Percentiles rank a stretch among this genome's conserved stretches.
phyloP scores from a whole-genome alignment of 495 filamentous ascomycete species.

The Aspergillus panamensis region DNA sequence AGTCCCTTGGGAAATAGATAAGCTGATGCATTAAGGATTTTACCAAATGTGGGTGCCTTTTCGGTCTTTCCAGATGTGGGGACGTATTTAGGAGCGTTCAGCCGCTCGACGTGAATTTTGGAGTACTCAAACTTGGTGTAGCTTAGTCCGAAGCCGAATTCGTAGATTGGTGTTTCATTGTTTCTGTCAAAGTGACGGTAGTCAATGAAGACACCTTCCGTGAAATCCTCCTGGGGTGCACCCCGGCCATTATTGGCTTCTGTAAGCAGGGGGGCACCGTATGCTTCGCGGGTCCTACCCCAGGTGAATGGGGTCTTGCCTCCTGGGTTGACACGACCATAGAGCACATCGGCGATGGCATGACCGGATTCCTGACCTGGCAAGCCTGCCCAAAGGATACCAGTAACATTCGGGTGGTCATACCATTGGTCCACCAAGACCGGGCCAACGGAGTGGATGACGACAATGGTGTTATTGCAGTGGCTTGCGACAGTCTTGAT shows the following conservation, averaged over 20 bases:
- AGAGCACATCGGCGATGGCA: conserved; percentile 86
- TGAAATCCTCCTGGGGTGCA: conserved; percentile 77
- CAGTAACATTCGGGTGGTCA: conserved; percentile 86
- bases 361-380: conserved; percentile 92
- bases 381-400: conserved; percentile 89
- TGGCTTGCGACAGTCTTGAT: conserved; percentile 70
- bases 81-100: conserved; percentile 54
- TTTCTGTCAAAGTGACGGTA: conserved; percentile 85
- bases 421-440: conserved; percentile 76
- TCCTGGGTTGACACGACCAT: conserved; percentile 81
- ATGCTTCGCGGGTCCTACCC: conserved; percentile 68
- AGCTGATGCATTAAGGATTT: conserved; percentile 59
- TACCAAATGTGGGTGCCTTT: conserved; percentile 68
- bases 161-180: conserved; percentile 72
- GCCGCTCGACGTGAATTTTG: conserved; percentile 59
- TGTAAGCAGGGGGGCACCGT: conserved; percentile 72
- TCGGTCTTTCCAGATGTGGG: conserved; percentile 65
- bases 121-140: conserved; percentile 87
- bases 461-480: conserved; percentile 89
- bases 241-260: conserved; percentile 64
- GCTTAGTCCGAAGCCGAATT: conserved; percentile 87
- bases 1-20: conserved; percentile 72
- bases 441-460: conserved; percentile 82
- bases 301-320: conserved; percentile 88
- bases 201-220: conserved; percentile 88